Percentiles rank a stretch among this genome's conserved stretches.
Conservation (phyloP, 306 rosid genomes). For the Adenanthera pavonina region DNA sequence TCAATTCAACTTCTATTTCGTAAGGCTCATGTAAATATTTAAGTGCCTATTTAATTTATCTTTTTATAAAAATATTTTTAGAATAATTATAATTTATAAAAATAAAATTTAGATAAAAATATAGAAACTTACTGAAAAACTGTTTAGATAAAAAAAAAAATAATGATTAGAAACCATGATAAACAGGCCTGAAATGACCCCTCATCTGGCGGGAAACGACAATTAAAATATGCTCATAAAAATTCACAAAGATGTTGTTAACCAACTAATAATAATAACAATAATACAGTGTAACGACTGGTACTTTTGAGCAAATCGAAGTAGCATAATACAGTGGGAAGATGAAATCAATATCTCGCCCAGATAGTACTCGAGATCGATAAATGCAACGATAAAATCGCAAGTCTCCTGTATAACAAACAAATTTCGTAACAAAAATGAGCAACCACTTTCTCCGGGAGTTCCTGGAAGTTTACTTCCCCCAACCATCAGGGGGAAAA, state of each 20-base stretch:
- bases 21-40: no score
- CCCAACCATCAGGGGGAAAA: slow-evolving; percentile 1
- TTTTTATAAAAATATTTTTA: no score
- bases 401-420: not conserved
- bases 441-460: not conserved
- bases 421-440: slow-evolving; percentile 30
- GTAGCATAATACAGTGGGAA: not conserved
- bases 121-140: no score
- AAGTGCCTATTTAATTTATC: no score
- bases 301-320: not conserved
- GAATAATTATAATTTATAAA: no score
- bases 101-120: no score
- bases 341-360: not conserved
- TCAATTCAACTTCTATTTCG: not conserved
- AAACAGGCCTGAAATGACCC: not conserved
- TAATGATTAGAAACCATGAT: no score
- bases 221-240: not conserved
- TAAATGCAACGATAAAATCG: not conserved
- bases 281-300: not conserved
- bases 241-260: not conserved
- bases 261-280: not conserved
- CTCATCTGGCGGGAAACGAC: not conserved
- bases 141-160: no score
- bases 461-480: slow-evolving; percentile 19
- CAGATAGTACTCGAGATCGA: not conserved